Base-by-base conservation (phyloP, 768 basidiomycete species). In the Auriscalpium vulgare region DNA sequence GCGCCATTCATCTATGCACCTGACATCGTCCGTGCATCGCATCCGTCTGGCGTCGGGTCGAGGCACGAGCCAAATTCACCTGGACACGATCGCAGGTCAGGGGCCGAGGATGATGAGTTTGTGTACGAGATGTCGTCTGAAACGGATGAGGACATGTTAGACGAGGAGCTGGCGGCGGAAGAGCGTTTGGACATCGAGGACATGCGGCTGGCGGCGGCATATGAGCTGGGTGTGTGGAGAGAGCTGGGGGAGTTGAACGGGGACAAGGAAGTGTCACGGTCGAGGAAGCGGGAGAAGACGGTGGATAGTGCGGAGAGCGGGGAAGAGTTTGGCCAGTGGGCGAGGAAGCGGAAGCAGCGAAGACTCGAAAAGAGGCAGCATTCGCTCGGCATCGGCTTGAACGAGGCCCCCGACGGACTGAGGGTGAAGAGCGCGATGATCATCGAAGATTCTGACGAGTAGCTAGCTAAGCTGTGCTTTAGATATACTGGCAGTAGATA, bases 191-290 rank as follows among this genome's bases (percentile, higher is more conserved):
- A 83, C 37, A 52, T 63, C 29, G 38, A 46, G 52, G 80, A 83
- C 56, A 48, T 55, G 36, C 56, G 56, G 34, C 37, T 59, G 13
- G 75, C 71, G 21, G 62, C 56, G 36, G 57, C 53, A 19, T 71
- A 75, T 52, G 79, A 84, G 65, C 59, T 62, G 14, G 37, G 55
- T n/a, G 66, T 81, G 23, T 82, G 78, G 80, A 63, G 35, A 0
- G 54, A 56, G n/a, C 38, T 54, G 45, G 11, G 35, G 34, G 17
- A 38, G 14, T 10, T 14, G 10, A n/a, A n/a, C 7, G 34, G 52
- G 11, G 29, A 44, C 11, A 16, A 17, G 14, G 53, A 48, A 14
- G 36, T 14, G 35, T 29, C 35, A 37, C n/a, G 14, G n/a, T 10
- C 8, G 16, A 23, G 19, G 16, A 36, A 40, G 36, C 44, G 23